A percentile compares a stretch with the other conserved stretches of the same genome.
phyloP scores from a whole-genome alignment of 371 early-diverging fungal species.

The Chytridiales sp. region DNA sequence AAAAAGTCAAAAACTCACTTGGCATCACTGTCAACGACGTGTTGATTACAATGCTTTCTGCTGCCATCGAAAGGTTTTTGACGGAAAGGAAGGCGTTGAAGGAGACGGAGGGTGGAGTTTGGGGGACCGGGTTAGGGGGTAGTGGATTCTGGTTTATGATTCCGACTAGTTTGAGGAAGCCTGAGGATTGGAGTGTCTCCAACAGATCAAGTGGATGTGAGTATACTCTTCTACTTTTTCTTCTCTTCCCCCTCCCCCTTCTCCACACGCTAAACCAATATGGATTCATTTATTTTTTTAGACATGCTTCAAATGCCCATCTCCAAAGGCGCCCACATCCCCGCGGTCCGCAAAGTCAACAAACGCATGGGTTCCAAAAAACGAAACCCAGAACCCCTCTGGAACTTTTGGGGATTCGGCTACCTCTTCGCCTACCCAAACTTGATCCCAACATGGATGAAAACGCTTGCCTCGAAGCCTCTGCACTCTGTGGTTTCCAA shows the following conservation, averaged over 20 bases:
- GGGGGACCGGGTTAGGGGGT: too few species aligned
- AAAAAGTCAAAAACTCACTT: slow-evolving; percentile 27
- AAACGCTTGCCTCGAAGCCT: background rate
- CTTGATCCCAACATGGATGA: slow-evolving; percentile 10
- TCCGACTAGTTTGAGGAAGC: slow-evolving; percentile 24
- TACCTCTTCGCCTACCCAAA: slow-evolving; percentile 17
- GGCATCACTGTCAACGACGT: slow-evolving; percentile 36
- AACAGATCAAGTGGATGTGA: slow-evolving; percentile 23
- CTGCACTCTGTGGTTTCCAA: slow-evolving; percentile 32
- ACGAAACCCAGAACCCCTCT: slow-evolving; percentile 21
- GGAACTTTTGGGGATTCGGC: slow-evolving; percentile 15
- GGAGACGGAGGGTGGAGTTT: too few species aligned
- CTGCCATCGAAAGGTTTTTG: slow-evolving; percentile 23
- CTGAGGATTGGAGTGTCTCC: slow-evolving; percentile 20
- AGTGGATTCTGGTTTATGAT: slow-evolving; percentile 27
- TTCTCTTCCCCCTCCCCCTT: too few species aligned
- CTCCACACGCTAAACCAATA: too few species aligned
- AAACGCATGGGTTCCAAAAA: slow-evolving; percentile 23
- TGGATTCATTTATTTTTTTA: background rate
- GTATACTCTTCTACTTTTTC: background rate
- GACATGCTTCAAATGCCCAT: slow-evolving; percentile 26
- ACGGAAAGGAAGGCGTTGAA: slow-evolving; percentile 5
- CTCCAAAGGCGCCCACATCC: slow-evolving; percentile 1
- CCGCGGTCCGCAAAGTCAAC: slow-evolving; percentile 17
- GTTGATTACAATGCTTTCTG: slow-evolving; percentile 18